Evolutionary conservation across 2,329 filamentous ascomycete genomes (phyloP).

Genomic region (Anthostomella pinea): DNA sequence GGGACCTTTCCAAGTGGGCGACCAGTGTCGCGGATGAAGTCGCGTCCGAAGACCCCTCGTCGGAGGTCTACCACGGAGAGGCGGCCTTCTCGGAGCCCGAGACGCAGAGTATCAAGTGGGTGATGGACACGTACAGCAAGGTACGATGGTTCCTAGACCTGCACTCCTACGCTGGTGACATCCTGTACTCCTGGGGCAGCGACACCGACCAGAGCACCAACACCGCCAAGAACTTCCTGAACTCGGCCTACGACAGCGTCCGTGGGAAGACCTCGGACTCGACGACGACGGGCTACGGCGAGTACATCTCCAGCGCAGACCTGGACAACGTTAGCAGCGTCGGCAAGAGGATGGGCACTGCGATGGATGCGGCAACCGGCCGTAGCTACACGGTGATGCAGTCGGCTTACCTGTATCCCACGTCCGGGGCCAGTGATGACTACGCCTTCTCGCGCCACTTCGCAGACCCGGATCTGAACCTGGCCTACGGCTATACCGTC

Average conservation of each 20-base stretch:
- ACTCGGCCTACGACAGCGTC: constrained; percentile 48
- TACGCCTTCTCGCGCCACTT: constrained; percentile 47
- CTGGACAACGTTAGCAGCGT: constrained; percentile 31
- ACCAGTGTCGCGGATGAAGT: constrained; percentile 35
- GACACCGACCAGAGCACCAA: constrained; percentile 49
- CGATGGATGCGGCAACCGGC: constrained; percentile 39
- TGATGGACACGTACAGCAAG: constrained; percentile 47
- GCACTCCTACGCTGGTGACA: constrained; percentile 50
- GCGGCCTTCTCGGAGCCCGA: constrained; percentile 54
- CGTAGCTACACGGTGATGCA: constrained; percentile 38
- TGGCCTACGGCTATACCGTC: constrained; percentile 42
- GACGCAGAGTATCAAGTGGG: constrained; percentile 51
- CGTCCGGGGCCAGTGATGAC: constrained; percentile 44
- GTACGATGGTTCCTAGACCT: constrained; percentile 58
- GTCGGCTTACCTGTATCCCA: constrained; percentile 43
- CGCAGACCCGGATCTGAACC: constrained; percentile 31
- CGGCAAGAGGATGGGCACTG: constrained; percentile 33
- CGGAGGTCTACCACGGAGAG: constrained; percentile 50
- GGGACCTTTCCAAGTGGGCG: constrained; percentile 49
- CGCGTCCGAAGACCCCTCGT: constrained; percentile 41
- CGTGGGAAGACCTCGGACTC: constrained; percentile 45
- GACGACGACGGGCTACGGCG: constrained; percentile 38
- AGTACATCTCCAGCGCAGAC: constrained; percentile 43
- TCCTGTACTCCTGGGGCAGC: constrained; percentile 58
- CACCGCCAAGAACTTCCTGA: constrained; percentile 49